Conservation (phyloP, 106 monocot genomes). For the Posidonia australis region DNA sequence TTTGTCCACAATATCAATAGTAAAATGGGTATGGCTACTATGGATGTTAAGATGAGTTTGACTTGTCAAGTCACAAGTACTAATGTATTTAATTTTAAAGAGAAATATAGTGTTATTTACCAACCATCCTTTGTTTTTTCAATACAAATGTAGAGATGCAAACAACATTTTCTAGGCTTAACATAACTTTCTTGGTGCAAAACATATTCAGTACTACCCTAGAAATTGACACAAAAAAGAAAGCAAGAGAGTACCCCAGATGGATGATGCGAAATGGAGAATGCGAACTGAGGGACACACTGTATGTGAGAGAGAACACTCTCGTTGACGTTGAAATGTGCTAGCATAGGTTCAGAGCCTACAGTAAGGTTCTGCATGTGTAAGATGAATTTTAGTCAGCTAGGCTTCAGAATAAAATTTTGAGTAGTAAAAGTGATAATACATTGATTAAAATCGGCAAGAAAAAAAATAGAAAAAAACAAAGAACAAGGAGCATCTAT, state of each 20-base stretch:
- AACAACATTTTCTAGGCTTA: not conserved
- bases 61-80: not conserved
- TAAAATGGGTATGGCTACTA: too few species aligned
- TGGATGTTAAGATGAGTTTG: not conserved
- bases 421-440: too few species aligned
- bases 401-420: not conserved
- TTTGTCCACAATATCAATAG: too few species aligned
- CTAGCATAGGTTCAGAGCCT: constrained; percentile 73
- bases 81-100: too few species aligned
- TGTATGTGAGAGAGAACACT: constrained; percentile 71
- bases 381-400: not conserved
- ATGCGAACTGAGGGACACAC: constrained; percentile 79
- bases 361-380: constrained; percentile 59
- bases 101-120: too few species aligned
- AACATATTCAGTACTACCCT: not conserved
- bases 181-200: not conserved
- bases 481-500: too few species aligned
- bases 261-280: constrained; percentile 63
- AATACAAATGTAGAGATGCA: too few species aligned
- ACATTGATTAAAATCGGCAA: too few species aligned
- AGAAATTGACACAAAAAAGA: not conserved
- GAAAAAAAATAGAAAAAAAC: too few species aligned
- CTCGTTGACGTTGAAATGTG: constrained; percentile 58
- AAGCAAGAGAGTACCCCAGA: constrained; percentile 50
- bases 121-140: too few species aligned